Conservation (phyloP, 106 monocot genomes). For the Dendrobium nobile region DNA sequence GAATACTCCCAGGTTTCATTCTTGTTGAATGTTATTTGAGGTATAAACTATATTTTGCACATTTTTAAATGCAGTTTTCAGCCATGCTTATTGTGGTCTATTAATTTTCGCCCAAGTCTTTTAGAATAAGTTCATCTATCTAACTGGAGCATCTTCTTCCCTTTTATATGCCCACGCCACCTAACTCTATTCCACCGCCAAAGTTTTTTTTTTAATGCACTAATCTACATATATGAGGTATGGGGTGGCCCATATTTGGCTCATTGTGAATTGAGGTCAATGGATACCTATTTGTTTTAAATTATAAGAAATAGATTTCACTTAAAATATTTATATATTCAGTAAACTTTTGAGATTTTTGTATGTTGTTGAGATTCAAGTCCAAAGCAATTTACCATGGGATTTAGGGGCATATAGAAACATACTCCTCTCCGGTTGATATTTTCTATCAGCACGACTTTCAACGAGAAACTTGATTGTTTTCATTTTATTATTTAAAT, state of each 20-base stretch:
- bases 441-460: no score
- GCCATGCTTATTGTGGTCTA: background rate
- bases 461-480: no score
- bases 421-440: no score
- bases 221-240: background rate
- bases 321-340: no score
- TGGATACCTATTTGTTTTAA: no score
- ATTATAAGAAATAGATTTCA: no score
- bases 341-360: no score
- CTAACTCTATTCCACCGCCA: background rate
- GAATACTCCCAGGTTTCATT: background rate
- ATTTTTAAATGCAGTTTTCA: background rate
- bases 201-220: background rate
- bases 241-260: background rate
- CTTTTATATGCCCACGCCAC: background rate
- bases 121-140: background rate
- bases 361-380: no score
- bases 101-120: background rate
- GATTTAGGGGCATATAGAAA: no score
- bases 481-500: no score
- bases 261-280: no score
- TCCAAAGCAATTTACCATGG: no score
- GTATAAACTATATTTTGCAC: background rate
- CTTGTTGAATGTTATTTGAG: background rate
- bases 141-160: background rate